A percentile compares a stretch with the other conserved stretches of the same genome.
Evolutionary conservation across 2,329 filamentous ascomycete genomes (phyloP).

Genomic region (Emmonsiellopsis sp.): DNA sequence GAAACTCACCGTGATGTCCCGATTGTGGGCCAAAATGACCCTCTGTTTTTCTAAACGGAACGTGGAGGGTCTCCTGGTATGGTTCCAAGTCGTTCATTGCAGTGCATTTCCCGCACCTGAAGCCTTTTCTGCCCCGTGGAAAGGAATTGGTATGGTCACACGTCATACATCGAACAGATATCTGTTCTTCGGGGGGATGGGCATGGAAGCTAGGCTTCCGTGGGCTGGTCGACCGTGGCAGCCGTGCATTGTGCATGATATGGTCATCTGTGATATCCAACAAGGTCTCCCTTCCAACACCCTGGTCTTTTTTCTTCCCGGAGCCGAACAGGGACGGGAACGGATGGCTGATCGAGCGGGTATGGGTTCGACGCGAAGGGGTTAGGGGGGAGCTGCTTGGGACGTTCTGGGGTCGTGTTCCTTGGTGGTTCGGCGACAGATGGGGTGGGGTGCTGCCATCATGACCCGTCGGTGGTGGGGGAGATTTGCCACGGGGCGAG

Average conservation of each 20-base stretch:
- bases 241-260: background rate
- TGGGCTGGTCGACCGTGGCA: slow-evolving; percentile 24
- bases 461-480: background rate
- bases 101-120: slow-evolving; percentile 73
- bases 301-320: background rate
- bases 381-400: background rate
- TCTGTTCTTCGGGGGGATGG: slow-evolving; percentile 49
- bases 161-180: slow-evolving; percentile 71
- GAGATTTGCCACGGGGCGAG: background rate
- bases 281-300: background rate
- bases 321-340: slow-evolving; percentile 60
- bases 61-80: slow-evolving; percentile 15
- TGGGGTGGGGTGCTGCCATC: background rate
- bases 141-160: slow-evolving; percentile 73
- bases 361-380: slow-evolving; percentile 31
- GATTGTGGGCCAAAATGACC: background rate
- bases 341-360: slow-evolving; percentile 68
- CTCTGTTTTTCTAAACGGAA: background rate
- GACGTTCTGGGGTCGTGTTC: background rate
- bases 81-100: slow-evolving; percentile 72
- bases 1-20: background rate
- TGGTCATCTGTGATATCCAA: background rate
- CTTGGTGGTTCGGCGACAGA: background rate
- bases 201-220: slow-evolving; percentile 25
- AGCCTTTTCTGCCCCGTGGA: slow-evolving; percentile 62